phyloP scores from a whole-genome alignment of 192 early-diverging fungal species.

The Backusella psychrophila region DNA sequence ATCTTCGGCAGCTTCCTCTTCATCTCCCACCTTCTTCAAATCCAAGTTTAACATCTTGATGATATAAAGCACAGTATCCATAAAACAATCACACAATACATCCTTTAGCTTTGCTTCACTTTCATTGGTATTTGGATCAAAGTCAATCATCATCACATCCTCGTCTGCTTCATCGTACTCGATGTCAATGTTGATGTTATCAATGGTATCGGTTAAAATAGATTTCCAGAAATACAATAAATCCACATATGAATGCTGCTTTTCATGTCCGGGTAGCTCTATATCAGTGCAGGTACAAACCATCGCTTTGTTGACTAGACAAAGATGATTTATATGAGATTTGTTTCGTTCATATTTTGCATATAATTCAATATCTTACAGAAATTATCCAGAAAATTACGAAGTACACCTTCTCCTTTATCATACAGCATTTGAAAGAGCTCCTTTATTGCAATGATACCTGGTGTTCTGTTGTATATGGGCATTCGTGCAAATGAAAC shows the following conservation, averaged over 20 bases:
- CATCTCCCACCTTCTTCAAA: slow-evolving; percentile 33
- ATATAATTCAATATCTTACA: slow-evolving; percentile 33
- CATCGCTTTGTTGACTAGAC: slow-evolving; percentile 50
- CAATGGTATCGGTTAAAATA: slow-evolving; percentile 43
- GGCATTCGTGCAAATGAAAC: slow-evolving; percentile 50
- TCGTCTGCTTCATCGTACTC: slow-evolving; percentile 6
- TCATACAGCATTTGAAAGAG: slow-evolving; percentile 51
- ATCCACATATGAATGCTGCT: slow-evolving; percentile 47
- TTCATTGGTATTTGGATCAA: not conserved
- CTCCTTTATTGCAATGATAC: slow-evolving; percentile 47
- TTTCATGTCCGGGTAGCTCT: not conserved
- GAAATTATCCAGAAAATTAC: slow-evolving; percentile 41
- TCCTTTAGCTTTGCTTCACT: slow-evolving; percentile 24
- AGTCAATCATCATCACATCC: not conserved
- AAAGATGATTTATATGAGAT: not conserved
- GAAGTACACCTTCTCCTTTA: slow-evolving; percentile 44
- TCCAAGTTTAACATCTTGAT: slow-evolving; percentile 44
- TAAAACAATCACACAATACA: slow-evolving; percentile 55
- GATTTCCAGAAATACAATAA: slow-evolving; percentile 60
- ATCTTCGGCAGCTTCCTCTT: slow-evolving; percentile 21
- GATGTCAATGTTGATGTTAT: slow-evolving; percentile 15
- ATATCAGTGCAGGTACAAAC: slow-evolving; percentile 51
- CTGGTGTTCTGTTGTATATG: slow-evolving; percentile 39
- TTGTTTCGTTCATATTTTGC: not conserved
- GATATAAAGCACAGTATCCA: slow-evolving; percentile 40